Base-by-base conservation (phyloP, 495 filamentous ascomycete genomes). In the Xanthoparmelia taractica region DNA sequence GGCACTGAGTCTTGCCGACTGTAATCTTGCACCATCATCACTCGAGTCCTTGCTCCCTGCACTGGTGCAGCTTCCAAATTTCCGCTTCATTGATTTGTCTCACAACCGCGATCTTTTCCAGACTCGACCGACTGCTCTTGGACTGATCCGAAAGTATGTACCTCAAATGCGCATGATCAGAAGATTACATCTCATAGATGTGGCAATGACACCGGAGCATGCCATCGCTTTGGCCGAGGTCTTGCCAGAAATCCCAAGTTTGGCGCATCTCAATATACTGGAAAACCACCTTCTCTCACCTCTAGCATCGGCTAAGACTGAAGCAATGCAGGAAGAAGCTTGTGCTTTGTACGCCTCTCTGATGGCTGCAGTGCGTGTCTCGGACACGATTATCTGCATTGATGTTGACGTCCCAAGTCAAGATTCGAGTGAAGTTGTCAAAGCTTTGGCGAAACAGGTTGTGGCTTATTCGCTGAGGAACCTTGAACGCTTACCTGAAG, bases 391-490 rank as follows among this genome's bases (percentile, higher is more conserved):
- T 47, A 86, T 98, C 27, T 90, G 90, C 58, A 82, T 98, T 59
- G 94, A 98, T 71, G 90, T 97, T 65, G 91, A 97, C 68, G 85
- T 94, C 15, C 92, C 93, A 13, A 85, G 80, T 34, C 76, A 83
- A 34, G 85, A 88, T 65, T 88, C 85, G 33, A 89, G 87, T 60
- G 92, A 96, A 64, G 82, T 98, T 50, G 89, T 98, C 66, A 96
- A 91, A 73, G 93, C 90, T 11, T 78, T 98, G 63, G 95, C 91
- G 15, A 93, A 91, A 64, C 91, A 96, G 70, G 89, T 97, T 47
- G 86, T 97, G 12, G 92, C 92, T 4, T 96, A 96, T 70, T 96
- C 89, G 61, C 83, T 98, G 65, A 82, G 87, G 36, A 98, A 98
- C 68, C 85, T 98, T 74, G 91, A 97, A 72, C 79, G 75, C n/a